Base-by-base conservation (phyloP, 306 rosid species). In the Datisca glomerata region DNA sequence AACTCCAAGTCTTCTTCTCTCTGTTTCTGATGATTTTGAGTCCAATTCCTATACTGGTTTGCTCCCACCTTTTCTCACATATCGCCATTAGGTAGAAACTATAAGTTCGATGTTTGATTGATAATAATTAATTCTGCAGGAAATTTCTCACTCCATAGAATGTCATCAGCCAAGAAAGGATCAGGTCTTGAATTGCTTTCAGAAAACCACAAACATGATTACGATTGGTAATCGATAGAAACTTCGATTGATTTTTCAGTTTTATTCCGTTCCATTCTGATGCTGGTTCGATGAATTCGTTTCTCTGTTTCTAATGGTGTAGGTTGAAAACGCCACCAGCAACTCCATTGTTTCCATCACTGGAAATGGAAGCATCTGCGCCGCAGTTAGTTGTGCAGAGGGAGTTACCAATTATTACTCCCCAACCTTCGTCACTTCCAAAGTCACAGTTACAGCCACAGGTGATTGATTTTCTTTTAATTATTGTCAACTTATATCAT, bases 261-360 rank as follows among this genome's bases (percentile, higher is more conserved):
- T 33, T 31, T 18, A 13, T 12, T 12, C 21, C 13, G 20, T 16
- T 32, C 32, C n/a, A 7, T 16, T 48, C n/a, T 8, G 42, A 24
- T 49, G 13, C 18, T 14, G 8, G n/a, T 49, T 21, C 20, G n/a
- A n/a, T 49, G 5, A 20, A 19, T 29, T 31, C 1, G 7, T 32
- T 16, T 49, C 12, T 31, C 14, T 40, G 25, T 16, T 15, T 16
- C 7, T 24, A 32, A 21, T 36, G 13, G 13, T 36, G 21, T 18
- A 86, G 96, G 96, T 63, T 86, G 18, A 86, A 75, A 72, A 86
- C 96, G 25, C 96, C 96, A 7, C 96, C 96, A 0, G 80, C 92
- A 64, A 86, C 94, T 61, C 96, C 94, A 18, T 63, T 86, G 5
- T 86, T 86, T 53, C 85, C 92, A 38, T 86, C 94, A 21, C 69